These are phyloP conservation scores for Chlorella ohadii DNA, from an alignment of 139 green algal genomes.

Conservation along the genomic window DNA sequence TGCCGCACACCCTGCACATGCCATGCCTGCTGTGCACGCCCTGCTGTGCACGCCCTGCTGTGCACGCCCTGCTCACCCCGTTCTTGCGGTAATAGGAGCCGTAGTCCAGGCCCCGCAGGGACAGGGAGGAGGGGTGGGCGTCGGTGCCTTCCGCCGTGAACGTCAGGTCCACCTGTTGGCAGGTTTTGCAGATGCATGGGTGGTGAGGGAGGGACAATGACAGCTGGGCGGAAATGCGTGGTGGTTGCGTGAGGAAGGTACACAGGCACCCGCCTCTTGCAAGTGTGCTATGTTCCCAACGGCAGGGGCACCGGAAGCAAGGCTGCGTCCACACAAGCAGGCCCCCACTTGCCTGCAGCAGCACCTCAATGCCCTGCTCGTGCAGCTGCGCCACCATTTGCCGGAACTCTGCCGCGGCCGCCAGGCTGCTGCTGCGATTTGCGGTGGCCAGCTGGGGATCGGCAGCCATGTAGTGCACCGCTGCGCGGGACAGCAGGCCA, in stretches of 20 bases:
- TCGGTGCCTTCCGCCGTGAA: slow-evolving; percentile 78
- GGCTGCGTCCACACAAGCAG: no score
- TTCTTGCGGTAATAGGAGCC: slow-evolving; percentile 69
- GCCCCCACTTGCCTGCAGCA: slow-evolving; percentile 65
- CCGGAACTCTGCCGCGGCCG: slow-evolving; percentile 67
- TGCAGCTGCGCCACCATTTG: slow-evolving; percentile 64
- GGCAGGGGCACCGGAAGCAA: no score
- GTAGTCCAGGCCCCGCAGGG: slow-evolving; percentile 71
- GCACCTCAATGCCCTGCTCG: slow-evolving; percentile 70
- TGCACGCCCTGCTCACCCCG: slow-evolving; percentile 34
- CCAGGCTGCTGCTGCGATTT: slow-evolving; percentile 23
- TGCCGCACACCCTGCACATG: no score
- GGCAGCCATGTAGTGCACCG: slow-evolving; percentile 64
- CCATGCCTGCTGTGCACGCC: no score
- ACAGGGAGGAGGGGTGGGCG: slow-evolving; percentile 48
- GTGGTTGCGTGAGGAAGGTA: no score
- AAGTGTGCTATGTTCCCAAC: no score
- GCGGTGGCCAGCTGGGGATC: slow-evolving; percentile 47
- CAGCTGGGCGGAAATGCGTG: no score
- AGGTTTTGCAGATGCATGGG: no score
- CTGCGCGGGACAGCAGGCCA: slow-evolving; percentile 38
- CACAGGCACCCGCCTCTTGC: no score
- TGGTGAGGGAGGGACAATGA: no score
- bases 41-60: no score
- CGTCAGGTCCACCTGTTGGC: slow-evolving; percentile 79